Evolutionary conservation across 2,329 filamentous ascomycete genomes (phyloP), one percentile per base, ranked within the genome.

Genomic region (Alternaria sp.): DNA sequence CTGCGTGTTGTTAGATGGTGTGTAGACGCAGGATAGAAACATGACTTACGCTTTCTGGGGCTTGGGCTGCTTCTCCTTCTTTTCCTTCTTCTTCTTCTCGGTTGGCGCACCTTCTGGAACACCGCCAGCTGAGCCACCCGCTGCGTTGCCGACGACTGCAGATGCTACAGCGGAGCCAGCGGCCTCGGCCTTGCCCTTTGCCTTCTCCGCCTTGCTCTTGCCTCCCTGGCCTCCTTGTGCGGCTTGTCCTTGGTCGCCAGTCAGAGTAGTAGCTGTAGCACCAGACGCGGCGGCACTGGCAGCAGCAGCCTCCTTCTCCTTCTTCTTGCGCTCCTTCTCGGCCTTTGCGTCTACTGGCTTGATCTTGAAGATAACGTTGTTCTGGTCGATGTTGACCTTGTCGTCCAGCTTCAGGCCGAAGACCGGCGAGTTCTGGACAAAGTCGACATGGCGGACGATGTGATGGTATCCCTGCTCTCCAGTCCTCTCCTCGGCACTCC

Each of bases 271-370:
- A 51, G 80, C 74, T 11, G 82, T 82, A 30, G 79, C 80, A 46
- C 82, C 83, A 25, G 81, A 85, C 10, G 85, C 86, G 3, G 86
- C 87, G 13, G 88, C 89, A 46, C 78, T 83, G 28, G 83, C 83
- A 15, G 84, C 84, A 6, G 82, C 81, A 17, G 81, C 81, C 56
- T 91, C 92, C 86, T 97, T 97, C 83, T 97, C 93, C 86, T 96
- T 97, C 90, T 97, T 97, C 82, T 95, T 88, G 51, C 91, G 89
- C 86, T 97, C 94, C 86, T 97, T 97, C 86, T 97, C 95, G 60
- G 93, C 93, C 86, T 96, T 97, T 74, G 91, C 89, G 71, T 97
- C 93, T 66, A 95, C 89, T 19, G 92, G 92, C 72, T 95, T 95
- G 83, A 96, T 95, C 73, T 94, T 90, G 80, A 93, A 94, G 67